Conservation (phyloP, 2,329 filamentous ascomycete genomes). For the Ophiostoma sp. region DNA sequence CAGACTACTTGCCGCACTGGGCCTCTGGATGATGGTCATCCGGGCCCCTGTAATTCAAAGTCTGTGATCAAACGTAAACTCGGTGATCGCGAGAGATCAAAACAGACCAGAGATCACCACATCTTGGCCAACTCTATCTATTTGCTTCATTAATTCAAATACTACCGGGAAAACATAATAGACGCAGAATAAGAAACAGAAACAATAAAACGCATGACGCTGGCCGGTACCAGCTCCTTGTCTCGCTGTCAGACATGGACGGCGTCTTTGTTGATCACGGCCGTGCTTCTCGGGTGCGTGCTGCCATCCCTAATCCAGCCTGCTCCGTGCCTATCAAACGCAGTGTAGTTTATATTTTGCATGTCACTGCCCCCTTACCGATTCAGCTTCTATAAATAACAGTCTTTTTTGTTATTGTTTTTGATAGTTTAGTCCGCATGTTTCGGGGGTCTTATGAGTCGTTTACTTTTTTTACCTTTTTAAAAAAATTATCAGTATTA, state of each 20-base stretch:
- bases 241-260: background rate
- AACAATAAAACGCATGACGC: background rate
- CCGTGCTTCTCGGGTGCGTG: background rate
- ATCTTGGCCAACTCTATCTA: background rate
- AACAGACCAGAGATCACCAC: background rate
- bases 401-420: background rate
- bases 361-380: background rate
- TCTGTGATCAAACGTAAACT: background rate
- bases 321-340: conserved; percentile 2
- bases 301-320: background rate
- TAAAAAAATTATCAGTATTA: background rate
- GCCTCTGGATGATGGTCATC: background rate
- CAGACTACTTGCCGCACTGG: background rate
- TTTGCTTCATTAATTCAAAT: background rate
- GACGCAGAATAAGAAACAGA: background rate
- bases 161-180: background rate
- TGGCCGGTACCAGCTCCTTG: background rate
- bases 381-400: background rate
- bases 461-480: background rate
- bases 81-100: background rate
- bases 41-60: background rate
- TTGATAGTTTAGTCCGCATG: background rate
- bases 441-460: background rate
- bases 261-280: background rate
- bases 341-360: background rate